Conservation (phyloP, 2,329 filamentous ascomycete species). For the Pyricularia pennisetigena region DNA sequence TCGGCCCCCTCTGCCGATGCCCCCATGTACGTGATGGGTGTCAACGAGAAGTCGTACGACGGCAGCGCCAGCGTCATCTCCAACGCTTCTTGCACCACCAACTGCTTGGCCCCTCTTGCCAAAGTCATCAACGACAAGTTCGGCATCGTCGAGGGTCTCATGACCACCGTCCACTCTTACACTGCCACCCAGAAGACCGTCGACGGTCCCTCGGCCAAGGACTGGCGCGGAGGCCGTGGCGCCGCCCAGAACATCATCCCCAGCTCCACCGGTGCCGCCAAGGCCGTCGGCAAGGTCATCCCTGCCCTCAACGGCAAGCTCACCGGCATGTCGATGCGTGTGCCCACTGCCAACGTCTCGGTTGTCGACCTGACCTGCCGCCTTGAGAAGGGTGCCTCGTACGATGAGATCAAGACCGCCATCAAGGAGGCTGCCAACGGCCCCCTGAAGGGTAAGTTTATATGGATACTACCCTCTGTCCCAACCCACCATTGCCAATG, state of each 20-base stretch:
- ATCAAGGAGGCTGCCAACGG: constrained; percentile 83
- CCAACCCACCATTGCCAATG: background rate
- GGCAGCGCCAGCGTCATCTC: constrained; percentile 87
- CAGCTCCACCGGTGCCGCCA: constrained; percentile 96
- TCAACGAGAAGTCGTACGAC: constrained; percentile 93
- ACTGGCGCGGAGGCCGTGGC: constrained; percentile 98
- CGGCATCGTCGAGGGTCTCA: constrained; percentile 94
- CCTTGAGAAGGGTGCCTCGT: constrained; percentile 78
- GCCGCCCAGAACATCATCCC: constrained; percentile 99
- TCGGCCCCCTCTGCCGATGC: constrained; percentile 89
- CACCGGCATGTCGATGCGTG: constrained; percentile 99
- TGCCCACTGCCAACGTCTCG: constrained; percentile 96
- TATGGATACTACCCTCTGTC: background rate
- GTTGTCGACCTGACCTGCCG: constrained; percentile 96
- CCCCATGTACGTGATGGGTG: constrained; percentile 99
- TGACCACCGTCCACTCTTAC: constrained; percentile 99
- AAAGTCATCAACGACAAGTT: constrained; percentile 99
- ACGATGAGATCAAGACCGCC: constrained; percentile 87
- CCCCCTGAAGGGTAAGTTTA: constrained; percentile 67
- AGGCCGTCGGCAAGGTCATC: constrained; percentile 99
- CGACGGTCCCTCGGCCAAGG: constrained; percentile 94
- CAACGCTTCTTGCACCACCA: constrained; percentile 99
- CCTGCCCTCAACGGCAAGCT: constrained; percentile 98
- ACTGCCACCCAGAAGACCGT: constrained; percentile 99
- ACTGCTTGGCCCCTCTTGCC: constrained; percentile 98